Evolutionary conservation across 2,329 filamentous ascomycete species (phyloP), one percentile per base, ranked within the genome.

Genomic region (Apiospora hydei): DNA sequence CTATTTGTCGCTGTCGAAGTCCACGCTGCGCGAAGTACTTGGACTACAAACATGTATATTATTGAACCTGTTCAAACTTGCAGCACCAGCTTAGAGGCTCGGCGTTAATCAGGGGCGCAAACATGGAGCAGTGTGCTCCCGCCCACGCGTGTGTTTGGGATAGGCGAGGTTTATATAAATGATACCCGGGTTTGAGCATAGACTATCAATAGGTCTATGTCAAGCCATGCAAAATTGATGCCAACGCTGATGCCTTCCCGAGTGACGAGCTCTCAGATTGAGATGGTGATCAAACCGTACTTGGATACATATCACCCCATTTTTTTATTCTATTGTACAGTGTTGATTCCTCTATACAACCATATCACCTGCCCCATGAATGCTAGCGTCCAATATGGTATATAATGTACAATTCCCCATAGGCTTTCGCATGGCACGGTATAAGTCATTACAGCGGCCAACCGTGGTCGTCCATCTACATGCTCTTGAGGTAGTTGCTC

Each of bases 401-500:
- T 41, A 64, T 41, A 64, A 41, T 64, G 57, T 64, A 64, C 57
- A 64, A 41, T 10, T 41, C 57, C 41, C 57, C 34, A 24, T 64
- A 41, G 57, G 57, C 4, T 41, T 24, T 41, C 57, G 34, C 57
- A 41, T 64, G 51, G 34, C 34, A 41, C 21, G 6, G 16, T 34
- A 21, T 16, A 11, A 14, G 34, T 26, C 61, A 8, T 44, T 51
- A 49, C 30, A 38, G 6, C 53, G 53, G 34, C 41, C 38, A 10
- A 49, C 6, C 46, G 18, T 24, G 30, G 18, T 51, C 24, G 26
- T 38, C 57, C 66, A 51, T 71, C 84, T 86, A 90, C 92, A 95
- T 94, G 61, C 90, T 89, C 88, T 92, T 93, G 83, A 96, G 88
- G 88, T 95, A 96, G 84, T 96, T 96, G 80, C 83, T 84, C 86